These are phyloP conservation scores for Lotus japonicus DNA, from an alignment of 306 rosid species.

Conservation along the genomic window DNA sequence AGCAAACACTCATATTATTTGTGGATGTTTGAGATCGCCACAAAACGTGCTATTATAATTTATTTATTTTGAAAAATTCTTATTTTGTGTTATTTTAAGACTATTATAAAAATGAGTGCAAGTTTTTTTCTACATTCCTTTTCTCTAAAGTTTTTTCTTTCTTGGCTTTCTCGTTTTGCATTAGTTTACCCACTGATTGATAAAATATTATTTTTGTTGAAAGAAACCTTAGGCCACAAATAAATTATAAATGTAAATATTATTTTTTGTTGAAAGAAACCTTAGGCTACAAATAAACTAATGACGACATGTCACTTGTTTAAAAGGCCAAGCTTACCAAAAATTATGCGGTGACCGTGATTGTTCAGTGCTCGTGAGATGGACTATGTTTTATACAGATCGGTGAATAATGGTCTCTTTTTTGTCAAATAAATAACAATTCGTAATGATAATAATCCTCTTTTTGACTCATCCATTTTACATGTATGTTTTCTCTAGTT, in stretches of 20 bases:
- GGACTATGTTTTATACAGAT: neutral
- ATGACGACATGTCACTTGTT: slow-evolving; percentile 28
- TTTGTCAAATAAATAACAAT: no score
- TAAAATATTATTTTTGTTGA: neutral
- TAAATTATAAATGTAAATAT: neutral
- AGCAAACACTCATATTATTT: no score
- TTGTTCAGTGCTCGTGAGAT: slow-evolving; percentile 11
- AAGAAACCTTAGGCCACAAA: neutral
- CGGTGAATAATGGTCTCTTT: neutral
- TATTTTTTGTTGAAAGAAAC: neutral
- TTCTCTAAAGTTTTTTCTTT: slow-evolving; percentile 17
- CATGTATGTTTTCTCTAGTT: neutral
- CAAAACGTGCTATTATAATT: no score
- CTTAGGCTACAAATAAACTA: slow-evolving; percentile 10
- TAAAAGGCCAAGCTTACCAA: slow-evolving; percentile 26
- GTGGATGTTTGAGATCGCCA: no score
- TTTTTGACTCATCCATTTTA: neutral
- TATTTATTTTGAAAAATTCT: no score
- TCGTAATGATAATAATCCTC: no score
- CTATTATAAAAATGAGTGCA: no score
- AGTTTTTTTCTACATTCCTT: no score
- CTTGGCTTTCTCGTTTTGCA: neutral
- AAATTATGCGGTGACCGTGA: slow-evolving; percentile 8
- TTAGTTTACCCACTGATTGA: neutral
- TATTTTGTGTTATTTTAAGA: no score